A percentile compares a stretch with the other conserved stretches of the same genome.
phyloP scores from a whole-genome alignment of 2,329 filamentous ascomycete species.

The Aspergillus transmontanensis region DNA sequence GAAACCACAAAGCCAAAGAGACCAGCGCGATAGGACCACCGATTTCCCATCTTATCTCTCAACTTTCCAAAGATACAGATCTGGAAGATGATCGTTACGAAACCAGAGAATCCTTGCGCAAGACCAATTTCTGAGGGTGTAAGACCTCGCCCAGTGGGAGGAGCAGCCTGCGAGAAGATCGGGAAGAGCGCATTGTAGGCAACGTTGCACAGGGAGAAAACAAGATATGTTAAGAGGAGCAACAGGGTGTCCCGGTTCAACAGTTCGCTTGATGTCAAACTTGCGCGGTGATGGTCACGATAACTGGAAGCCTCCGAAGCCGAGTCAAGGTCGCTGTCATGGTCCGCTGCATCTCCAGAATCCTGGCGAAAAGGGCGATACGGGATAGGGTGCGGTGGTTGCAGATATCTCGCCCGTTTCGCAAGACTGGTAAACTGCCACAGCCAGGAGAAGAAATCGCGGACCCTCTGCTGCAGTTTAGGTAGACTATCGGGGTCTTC shows the following conservation, averaged over 20 bases:
- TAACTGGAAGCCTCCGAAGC: slow-evolving; percentile 44
- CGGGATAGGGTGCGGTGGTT: slow-evolving; percentile 31
- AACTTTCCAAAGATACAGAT: slow-evolving; percentile 79
- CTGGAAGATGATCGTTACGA: slow-evolving; percentile 88
- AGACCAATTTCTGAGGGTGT: slow-evolving; percentile 80
- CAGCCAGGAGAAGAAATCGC: slow-evolving; percentile 65
- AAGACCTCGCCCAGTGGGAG: slow-evolving; percentile 76
- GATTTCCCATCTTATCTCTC: slow-evolving; percentile 78
- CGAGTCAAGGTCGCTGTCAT: slow-evolving; percentile 48
- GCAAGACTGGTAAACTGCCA: slow-evolving; percentile 68
- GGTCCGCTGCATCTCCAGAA: slow-evolving; percentile 32
- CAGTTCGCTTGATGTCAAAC: slow-evolving; percentile 61
- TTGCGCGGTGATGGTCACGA: slow-evolving; percentile 46
- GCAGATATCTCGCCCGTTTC: slow-evolving; percentile 61
- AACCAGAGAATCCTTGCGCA: slow-evolving; percentile 79
- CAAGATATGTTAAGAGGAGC: slow-evolving; percentile 80
- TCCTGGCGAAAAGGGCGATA: slow-evolving; percentile 32
- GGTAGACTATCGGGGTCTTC: slow-evolving; percentile 66
- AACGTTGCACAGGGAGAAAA: slow-evolving; percentile 93
- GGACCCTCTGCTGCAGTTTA: slow-evolving; percentile 60
- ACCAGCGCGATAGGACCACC: slow-evolving; percentile 77
- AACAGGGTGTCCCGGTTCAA: slow-evolving; percentile 80
- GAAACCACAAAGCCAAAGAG: slow-evolving; percentile 78
- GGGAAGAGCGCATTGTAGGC: slow-evolving; percentile 95
- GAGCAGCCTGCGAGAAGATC: slow-evolving; percentile 77